A percentile compares a stretch with the other conserved stretches of the same genome.
phyloP scores from a whole-genome alignment of 2,329 filamentous ascomycete species.

The Coniochaeta sp. region DNA sequence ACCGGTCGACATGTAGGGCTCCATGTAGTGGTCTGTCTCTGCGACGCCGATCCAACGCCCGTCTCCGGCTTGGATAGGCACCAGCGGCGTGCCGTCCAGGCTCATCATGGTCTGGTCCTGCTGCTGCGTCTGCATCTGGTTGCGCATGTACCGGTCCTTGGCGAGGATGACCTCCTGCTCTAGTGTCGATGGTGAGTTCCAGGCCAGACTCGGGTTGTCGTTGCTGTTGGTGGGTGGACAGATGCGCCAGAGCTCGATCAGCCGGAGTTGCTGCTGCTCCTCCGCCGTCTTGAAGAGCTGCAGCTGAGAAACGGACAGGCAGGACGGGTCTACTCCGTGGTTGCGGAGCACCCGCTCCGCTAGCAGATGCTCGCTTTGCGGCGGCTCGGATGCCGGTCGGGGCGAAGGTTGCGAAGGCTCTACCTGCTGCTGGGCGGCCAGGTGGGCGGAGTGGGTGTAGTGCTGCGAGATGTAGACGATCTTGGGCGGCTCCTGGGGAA shows the following conservation, averaged over 20 bases:
- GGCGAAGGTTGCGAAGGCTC: constrained; percentile 25
- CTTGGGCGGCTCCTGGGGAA: constrained; percentile 21
- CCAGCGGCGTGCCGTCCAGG: constrained; percentile 44
- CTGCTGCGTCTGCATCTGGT: constrained; percentile 2
- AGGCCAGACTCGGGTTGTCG: constrained; percentile 45
- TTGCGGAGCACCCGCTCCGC: constrained; percentile 53
- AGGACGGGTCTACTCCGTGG: constrained; percentile 62
- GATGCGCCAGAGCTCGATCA: constrained; percentile 81
- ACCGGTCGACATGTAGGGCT: constrained; percentile 80
- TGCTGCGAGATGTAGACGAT: constrained; percentile 75
- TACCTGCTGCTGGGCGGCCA: constrained; percentile 34
- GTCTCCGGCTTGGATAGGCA: constrained; percentile 42
- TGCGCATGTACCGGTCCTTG: constrained; percentile 42
- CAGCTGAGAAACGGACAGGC: constrained; percentile 67
- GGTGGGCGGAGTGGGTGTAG: constrained; percentile 74
- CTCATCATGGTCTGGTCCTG: constrained; percentile 33
- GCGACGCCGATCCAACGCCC: constrained; percentile 38
- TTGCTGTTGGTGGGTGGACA: constrained; percentile 58
- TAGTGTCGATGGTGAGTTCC: constrained; percentile 40
- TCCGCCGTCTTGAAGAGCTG: constrained; percentile 73
- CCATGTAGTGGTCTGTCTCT: constrained; percentile 40
- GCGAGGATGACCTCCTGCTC: constrained; percentile 55
- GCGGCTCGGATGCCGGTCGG: constrained; percentile 43
- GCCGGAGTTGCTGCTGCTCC: constrained; percentile 60
- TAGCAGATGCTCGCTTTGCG: constrained; percentile 38